Percentiles rank a stretch among this genome's conserved stretches.
Evolutionary conservation across 306 rosid species (phyloP).

Genomic region (Quercus engelmannii): DNA sequence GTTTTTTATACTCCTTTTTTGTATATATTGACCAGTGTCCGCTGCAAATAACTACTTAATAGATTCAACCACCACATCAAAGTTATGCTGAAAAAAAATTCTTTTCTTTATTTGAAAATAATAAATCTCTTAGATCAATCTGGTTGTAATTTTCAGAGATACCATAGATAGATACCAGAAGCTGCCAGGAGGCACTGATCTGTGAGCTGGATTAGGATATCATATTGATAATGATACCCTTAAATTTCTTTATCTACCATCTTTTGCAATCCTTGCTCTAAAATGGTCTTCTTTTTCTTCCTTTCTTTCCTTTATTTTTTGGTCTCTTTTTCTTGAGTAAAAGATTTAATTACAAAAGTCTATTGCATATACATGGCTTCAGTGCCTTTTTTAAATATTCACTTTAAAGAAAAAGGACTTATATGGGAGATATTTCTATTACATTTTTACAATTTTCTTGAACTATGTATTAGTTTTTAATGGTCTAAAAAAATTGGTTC

Average conservation of each 20-base stretch:
- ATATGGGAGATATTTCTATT: not conserved
- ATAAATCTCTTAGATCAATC: not conserved
- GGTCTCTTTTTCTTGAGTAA: not conserved
- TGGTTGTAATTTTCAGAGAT: not conserved
- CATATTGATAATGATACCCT: not conserved
- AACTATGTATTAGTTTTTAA: not conserved
- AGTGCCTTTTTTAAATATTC: not conserved
- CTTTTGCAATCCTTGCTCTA: not conserved
- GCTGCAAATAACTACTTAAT: not conserved
- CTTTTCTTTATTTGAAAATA: not conserved
- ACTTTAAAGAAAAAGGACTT: not conserved
- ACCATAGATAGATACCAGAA: not conserved
- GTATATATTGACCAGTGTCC: not conserved
- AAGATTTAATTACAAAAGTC: not conserved
- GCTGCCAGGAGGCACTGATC: not conserved
- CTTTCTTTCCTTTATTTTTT: not conserved
- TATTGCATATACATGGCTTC: not conserved
- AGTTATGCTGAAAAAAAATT: not conserved
- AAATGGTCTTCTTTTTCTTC: not conserved
- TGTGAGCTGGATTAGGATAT: not conserved
- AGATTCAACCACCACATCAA: not conserved
- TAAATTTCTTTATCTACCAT: not conserved
- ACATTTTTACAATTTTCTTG: not conserved
- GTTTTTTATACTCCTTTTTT: not conserved
- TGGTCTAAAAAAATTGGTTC: slow-evolving; percentile 24